phyloP scores from a whole-genome alignment of 805 yeast species.

The Phaffomyces antillensis region DNA sequence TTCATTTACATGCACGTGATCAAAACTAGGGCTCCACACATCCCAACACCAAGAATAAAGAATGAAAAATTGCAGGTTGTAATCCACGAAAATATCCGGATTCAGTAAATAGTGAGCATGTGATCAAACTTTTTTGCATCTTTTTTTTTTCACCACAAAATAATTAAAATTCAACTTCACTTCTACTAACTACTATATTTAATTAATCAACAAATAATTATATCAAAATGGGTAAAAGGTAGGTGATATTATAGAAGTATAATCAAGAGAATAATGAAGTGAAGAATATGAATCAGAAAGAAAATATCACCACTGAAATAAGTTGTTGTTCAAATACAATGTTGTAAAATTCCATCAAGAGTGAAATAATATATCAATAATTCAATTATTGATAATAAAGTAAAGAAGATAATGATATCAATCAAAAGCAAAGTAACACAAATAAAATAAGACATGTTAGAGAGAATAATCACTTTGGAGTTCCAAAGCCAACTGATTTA shows the following conservation, averaged over 20 bases:
- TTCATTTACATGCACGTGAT: not conserved
- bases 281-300: too few species aligned
- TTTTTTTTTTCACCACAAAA: constrained; percentile 3
- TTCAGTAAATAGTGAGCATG: not conserved
- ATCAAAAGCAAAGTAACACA: too few species aligned
- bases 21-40: not conserved
- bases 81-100: not conserved
- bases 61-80: too few species aligned
- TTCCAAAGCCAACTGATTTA: too few species aligned
- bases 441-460: too few species aligned
- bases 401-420: too few species aligned
- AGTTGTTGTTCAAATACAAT: too few species aligned
- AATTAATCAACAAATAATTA: constrained; percentile 8
- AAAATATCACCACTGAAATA: too few species aligned
- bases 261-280: not conserved
- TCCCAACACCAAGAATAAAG: not conserved
- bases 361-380: too few species aligned
- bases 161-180: constrained; percentile 1
- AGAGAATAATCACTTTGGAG: too few species aligned
- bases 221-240: constrained; percentile 26
- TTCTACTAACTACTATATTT: not conserved
- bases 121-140: constrained; percentile 11
- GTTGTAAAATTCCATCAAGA: too few species aligned
- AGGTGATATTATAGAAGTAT: constrained; percentile 8
- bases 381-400: too few species aligned